Evolutionary conservation across 495 filamentous ascomycete genomes (phyloP), one percentile per base, ranked within the genome.

Genomic region (Echria macrotheca): DNA sequence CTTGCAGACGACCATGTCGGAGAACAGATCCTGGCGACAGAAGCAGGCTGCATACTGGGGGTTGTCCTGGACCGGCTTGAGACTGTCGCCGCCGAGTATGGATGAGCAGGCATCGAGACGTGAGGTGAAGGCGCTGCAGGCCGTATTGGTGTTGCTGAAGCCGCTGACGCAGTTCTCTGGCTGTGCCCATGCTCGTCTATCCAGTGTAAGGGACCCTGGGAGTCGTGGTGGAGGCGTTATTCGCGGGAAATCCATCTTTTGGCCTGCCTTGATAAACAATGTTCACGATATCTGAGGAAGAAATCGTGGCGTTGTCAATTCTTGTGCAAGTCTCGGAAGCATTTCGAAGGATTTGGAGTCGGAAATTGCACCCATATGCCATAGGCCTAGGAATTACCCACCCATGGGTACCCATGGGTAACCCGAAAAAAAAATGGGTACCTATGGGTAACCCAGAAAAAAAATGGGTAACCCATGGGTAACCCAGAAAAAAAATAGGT

Each of bases 1-100:
- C 24, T 41, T 41, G 38, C 38, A 41, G 38, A 41, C 38, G 38
- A 41, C 38, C 4, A 41, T 41, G 21, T 41, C 38, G 38, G 38
- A 41, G n/a, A 41, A 41, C 1, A 41, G 19, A 5, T 41, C 38
- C n/a, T 41, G 38, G 2, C 38, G 19, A 24, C 38, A 41, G 21
- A 41, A 41, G 22, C 38, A 41, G 17, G 38, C 22, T 24, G 38
- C 38, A 24, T 23, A 41, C 12, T 24, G 38, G 6, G 17, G 18
- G 19, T 24, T 41, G 12, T 41, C 15, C 19, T 41, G 18, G 15
- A 41, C 21, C 5, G 38, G 38, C 21, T 41, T 41, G 18, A 41
- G 21, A 12, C 14, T 41, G 24, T 41, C 38, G 38, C 18, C 38
- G 5, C 18, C 38, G 3, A 41, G 11, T 5, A 41, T 21, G 14